These are phyloP conservation scores for Mychonastes homosphaera DNA, from an alignment of 139 green algal genomes.

Conservation along the genomic window DNA sequence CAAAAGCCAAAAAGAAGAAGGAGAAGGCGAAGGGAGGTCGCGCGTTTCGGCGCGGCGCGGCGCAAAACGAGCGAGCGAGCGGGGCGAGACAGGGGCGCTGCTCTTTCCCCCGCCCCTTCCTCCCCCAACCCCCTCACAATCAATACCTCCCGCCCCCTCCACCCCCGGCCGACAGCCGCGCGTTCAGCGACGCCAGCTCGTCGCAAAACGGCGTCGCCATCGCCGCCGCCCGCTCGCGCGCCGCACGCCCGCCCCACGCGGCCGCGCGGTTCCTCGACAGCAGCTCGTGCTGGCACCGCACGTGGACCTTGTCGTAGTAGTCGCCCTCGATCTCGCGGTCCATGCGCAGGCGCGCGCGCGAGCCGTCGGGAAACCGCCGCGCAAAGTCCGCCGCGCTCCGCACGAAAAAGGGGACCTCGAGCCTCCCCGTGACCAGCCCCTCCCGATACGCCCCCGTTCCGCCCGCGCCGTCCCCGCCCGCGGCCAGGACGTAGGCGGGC, in stretches of 20 bases:
- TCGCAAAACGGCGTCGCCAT: conserved; percentile 9
- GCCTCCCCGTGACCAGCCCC: conserved; percentile 3
- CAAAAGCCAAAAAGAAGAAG: too few relatives aligned
- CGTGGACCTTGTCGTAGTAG: conserved; percentile 17
- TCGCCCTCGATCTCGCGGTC: conserved; percentile 12
- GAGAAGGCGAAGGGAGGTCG: too few relatives aligned
- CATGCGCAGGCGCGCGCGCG: not conserved
- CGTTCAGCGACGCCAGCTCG: conserved; percentile 8
- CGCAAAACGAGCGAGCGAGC: too few relatives aligned
- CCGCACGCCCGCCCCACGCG: conserved; percentile 27
- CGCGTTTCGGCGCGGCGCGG: too few relatives aligned
- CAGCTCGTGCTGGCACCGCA: conserved; percentile 27
- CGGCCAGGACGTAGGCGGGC: conserved; percentile 6
- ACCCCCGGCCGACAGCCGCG: too few relatives aligned
- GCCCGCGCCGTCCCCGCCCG: not conserved
- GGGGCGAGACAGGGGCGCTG: too few relatives aligned
- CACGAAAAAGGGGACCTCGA: conserved; percentile 11
- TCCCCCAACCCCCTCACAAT: too few relatives aligned
- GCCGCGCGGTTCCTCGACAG: conserved; percentile 21
- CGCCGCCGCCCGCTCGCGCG: not conserved
- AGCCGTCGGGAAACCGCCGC: not conserved
- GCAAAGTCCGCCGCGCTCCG: conserved; percentile 5
- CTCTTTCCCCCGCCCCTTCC: too few relatives aligned
- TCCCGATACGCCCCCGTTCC: not conserved
- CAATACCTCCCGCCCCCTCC: too few relatives aligned